Evolutionary conservation across 1,284 basidiomycete species (phyloP).

Genomic region (Sanghuangporus baumii): DNA sequence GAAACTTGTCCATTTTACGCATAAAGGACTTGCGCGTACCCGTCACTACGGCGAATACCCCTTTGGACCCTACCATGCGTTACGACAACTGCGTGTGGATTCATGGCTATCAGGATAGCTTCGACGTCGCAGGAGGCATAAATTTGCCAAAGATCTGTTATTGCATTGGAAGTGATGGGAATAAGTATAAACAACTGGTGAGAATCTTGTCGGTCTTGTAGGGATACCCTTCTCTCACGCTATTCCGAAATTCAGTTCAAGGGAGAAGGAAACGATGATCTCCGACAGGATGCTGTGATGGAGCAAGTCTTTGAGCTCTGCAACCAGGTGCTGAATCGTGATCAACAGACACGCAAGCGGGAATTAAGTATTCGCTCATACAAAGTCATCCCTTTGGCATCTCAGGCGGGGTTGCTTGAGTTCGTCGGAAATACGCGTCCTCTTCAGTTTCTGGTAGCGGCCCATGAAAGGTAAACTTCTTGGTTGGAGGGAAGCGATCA

Average conservation of each 20-base stretch:
- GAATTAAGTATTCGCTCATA: constrained; percentile 79
- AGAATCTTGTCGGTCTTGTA: constrained; percentile 25
- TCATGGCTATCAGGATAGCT: constrained; percentile 52
- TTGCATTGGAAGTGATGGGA: constrained; percentile 69
- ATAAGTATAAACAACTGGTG: constrained; percentile 78
- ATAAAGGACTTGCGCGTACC: constrained; percentile 66
- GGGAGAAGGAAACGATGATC: constrained; percentile 82
- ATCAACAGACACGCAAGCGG: constrained; percentile 73
- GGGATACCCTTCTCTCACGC: not conserved
- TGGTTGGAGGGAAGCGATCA: not conserved
- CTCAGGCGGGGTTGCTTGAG: constrained; percentile 84
- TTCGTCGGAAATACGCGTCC: constrained; percentile 83
- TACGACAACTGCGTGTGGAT: constrained; percentile 73
- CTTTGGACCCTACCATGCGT: constrained; percentile 64
- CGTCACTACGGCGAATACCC: constrained; percentile 68
- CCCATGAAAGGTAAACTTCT: constrained; percentile 53
- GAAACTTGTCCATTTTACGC: constrained; percentile 37
- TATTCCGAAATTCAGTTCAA: constrained; percentile 65
- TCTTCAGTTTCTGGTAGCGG: constrained; percentile 58
- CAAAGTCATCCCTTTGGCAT: constrained; percentile 81
- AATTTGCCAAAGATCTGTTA: constrained; percentile 79
- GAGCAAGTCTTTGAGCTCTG: constrained; percentile 94
- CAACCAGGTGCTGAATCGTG: constrained; percentile 71
- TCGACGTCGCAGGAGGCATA: constrained; percentile 70
- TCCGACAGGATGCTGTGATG: constrained; percentile 98